Conservation (phyloP, 768 basidiomycete species). For the Lentinula sp. region DNA sequence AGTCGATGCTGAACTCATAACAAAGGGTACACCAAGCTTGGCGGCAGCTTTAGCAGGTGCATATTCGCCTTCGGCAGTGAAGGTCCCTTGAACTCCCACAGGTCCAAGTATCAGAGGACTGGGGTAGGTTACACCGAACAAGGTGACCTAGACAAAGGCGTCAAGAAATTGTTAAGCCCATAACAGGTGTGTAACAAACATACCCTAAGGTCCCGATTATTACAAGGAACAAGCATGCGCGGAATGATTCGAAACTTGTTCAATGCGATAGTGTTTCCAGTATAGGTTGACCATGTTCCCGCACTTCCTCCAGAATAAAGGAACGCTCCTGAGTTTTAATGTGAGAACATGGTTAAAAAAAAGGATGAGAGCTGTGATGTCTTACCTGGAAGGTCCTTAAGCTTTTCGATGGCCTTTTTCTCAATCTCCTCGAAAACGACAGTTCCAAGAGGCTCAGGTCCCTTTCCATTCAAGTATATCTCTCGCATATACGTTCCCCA, state of each 20-base stretch:
- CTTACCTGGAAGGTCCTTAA: conserved; percentile 53
- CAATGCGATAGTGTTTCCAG: conserved; percentile 58
- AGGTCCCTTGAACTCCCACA: conserved; percentile 74
- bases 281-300: conserved; percentile 62
- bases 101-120: conserved; percentile 65
- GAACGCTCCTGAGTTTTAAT: conserved; percentile 44
- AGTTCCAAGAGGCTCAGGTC: conserved; percentile 48
- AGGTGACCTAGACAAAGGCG: conserved; percentile 42
- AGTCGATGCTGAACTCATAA: conserved; percentile 70
- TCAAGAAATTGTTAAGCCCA: not conserved
- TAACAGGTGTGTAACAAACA: conserved; percentile 6
- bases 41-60: conserved; percentile 62
- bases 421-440: conserved; percentile 60
- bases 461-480: conserved; percentile 32
- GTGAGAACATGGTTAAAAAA: not conserved
- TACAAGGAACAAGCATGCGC: conserved; percentile 64
- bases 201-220: conserved; percentile 55
- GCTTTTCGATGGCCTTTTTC: conserved; percentile 54
- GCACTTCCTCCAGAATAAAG: conserved; percentile 76
- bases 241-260: conserved; percentile 73
- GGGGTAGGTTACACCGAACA: conserved; percentile 62
- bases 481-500: conserved; percentile 37
- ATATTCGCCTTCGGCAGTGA: conserved; percentile 66
- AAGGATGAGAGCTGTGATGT: not conserved
- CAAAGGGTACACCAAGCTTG: conserved; percentile 58